phyloP scores from a whole-genome alignment of 352 stramenopile genomes.

The Hyaloperonospora brassicae region DNA sequence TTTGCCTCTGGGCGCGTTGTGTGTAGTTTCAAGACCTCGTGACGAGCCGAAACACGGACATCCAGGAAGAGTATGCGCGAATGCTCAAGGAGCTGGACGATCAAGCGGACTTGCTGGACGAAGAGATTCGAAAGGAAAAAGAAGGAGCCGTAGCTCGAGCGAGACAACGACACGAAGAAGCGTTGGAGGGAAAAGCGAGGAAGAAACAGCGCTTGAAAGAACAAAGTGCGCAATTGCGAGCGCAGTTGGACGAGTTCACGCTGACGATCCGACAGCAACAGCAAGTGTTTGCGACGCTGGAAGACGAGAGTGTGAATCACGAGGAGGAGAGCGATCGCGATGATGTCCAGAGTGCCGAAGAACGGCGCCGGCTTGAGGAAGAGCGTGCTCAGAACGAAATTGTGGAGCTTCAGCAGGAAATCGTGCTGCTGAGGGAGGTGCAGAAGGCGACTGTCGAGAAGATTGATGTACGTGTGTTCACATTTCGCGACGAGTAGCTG shows the following conservation, averaged over 20 bases:
- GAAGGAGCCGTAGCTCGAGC: slow-evolving; percentile 15
- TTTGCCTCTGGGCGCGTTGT: slow-evolving; percentile 2
- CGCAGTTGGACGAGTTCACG: slow-evolving; percentile 37
- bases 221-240: slow-evolving; percentile 31
- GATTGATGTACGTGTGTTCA: slow-evolving; percentile 29
- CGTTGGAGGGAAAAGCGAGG: slow-evolving; percentile 16
- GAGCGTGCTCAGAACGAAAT: slow-evolving; percentile 45
- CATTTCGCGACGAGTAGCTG: neutral
- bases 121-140: slow-evolving; percentile 44
- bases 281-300: slow-evolving; percentile 38
- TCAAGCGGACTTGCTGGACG: slow-evolving; percentile 36
- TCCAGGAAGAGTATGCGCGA: slow-evolving; percentile 67
- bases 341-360: slow-evolving; percentile 25
- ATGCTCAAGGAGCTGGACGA: slow-evolving; percentile 72
- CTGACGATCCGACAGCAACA: slow-evolving; percentile 45
- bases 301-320: slow-evolving; percentile 23
- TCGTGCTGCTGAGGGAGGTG: slow-evolving; percentile 45
- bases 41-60: slow-evolving; percentile 59
- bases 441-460: slow-evolving; percentile 41
- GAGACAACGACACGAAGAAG: slow-evolving; percentile 33
- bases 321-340: slow-evolving; percentile 18
- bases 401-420: slow-evolving; percentile 47
- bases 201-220: slow-evolving; percentile 27
- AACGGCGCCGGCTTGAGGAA: slow-evolving; percentile 25
- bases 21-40: slow-evolving; percentile 53